phyloP scores from a whole-genome alignment of 148 eudicot species.

The Fallopia convolvulus region DNA sequence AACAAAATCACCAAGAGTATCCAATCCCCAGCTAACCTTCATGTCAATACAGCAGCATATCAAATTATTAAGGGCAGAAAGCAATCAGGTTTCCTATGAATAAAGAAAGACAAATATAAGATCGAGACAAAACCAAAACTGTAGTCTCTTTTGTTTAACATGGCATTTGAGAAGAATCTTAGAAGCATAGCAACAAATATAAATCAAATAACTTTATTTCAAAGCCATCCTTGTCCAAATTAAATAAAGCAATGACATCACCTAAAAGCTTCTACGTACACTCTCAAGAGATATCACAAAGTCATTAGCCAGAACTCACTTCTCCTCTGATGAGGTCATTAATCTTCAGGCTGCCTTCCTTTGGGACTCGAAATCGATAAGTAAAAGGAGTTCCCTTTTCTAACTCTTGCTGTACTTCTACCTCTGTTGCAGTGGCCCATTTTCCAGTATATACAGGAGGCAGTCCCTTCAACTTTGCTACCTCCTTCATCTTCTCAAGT shows the following conservation, averaged over 20 bases:
- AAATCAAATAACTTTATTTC: neutral
- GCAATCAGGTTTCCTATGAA: neutral
- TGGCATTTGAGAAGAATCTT: neutral
- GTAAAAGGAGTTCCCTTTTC: slow-evolving; percentile 80
- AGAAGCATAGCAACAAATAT: neutral
- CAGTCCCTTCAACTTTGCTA: slow-evolving; percentile 60
- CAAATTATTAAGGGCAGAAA: too few species aligned
- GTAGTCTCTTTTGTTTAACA: neutral
- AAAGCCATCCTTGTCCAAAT: neutral
- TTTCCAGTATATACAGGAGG: slow-evolving; percentile 90
- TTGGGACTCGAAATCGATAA: slow-evolving; percentile 87
- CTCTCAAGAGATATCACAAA: neutral
- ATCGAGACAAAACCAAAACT: neutral
- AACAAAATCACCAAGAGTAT: slow-evolving; percentile 98
- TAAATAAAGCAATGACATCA: neutral
- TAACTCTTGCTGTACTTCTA: slow-evolving; percentile 64
- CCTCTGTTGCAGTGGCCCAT: slow-evolving; percentile 73
- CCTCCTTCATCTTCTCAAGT: slow-evolving; percentile 88
- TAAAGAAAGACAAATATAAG: neutral
- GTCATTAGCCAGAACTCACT: slow-evolving; percentile 28
- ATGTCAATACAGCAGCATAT: slow-evolving; percentile 50
- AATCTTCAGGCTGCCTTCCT: slow-evolving; percentile 71
- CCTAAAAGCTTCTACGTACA: neutral
- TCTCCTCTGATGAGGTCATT: slow-evolving; percentile 85
- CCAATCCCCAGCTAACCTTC: slow-evolving; percentile 87